phyloP scores from a whole-genome alignment of 305 asterid genomes.

The Fraxinus velutina region DNA sequence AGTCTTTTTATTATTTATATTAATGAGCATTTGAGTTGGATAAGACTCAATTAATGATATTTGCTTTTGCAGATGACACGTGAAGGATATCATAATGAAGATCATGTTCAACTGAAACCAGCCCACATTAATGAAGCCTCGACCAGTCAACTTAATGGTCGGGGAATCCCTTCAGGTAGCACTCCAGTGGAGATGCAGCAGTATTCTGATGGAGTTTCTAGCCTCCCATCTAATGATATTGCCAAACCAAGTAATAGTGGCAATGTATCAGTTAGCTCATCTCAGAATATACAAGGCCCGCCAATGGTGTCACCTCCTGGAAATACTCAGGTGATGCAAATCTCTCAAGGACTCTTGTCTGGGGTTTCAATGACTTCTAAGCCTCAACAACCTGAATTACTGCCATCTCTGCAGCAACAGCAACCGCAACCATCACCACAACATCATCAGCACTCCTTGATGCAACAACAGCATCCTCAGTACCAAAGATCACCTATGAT shows the following conservation, averaged over 20 bases:
- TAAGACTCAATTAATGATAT: conserved; percentile 9
- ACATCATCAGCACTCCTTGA: conserved; percentile 40
- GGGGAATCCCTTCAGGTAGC: conserved; percentile 41
- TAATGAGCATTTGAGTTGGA: not conserved
- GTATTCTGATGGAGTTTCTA: conserved; percentile 56
- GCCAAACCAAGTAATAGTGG: conserved; percentile 47
- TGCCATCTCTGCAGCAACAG: conserved; percentile 44
- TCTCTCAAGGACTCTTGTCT: conserved; percentile 68
- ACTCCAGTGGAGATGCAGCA: conserved; percentile 61
- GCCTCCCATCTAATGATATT: conserved; percentile 49
- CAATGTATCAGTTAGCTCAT: conserved; percentile 42
- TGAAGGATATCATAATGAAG: conserved; percentile 72
- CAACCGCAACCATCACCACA: not conserved
- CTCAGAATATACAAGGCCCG: conserved; percentile 52
- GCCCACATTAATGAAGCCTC: conserved; percentile 38
- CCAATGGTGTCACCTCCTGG: conserved; percentile 68
- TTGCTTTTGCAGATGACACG: conserved; percentile 58
- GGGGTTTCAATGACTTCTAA: conserved; percentile 59
- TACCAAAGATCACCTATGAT: conserved; percentile 74
- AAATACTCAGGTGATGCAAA: conserved; percentile 56
- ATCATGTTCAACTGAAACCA: conserved; percentile 66
- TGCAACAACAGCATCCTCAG: conserved; percentile 57
- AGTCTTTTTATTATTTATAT: not conserved
- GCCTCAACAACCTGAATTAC: conserved; percentile 66
- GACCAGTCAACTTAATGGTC: conserved; percentile 39